Base-by-base conservation (phyloP, 2,329 filamentous ascomycete species). In the Neofusicoccum sp. region DNA sequence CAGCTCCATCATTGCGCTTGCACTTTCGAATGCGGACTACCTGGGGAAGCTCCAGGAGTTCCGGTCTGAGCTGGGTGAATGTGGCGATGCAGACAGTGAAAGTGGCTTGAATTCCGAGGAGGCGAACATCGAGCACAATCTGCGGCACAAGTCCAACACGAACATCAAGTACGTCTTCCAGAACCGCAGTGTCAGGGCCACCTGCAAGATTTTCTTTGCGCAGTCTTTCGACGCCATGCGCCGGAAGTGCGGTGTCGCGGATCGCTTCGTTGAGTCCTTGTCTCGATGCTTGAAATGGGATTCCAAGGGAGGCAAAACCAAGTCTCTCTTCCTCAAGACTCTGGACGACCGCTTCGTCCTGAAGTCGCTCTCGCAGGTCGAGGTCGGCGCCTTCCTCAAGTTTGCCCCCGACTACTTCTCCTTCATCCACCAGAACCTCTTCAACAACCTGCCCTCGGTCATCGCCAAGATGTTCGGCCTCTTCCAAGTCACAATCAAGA, bases 401-500 rank as follows among this genome's bases (percentile, higher is more conserved):
- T 99, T 99, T 71, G 96, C 95, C 0, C 95, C 95, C 1, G 92
- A 93, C 38, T 99, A 99, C 77, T 99, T 99, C 74, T 89, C 88
- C 68, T 96, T 99, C 72, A 98, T 98, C 88, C 91, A 92, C 11
- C 91, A 98, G 72, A 93, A 92, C 6, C 82, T 99, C 14, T 99
- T 99, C 78, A 93, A 96, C 69, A 93, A 75, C 67, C 82, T 99
- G 2, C 95, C 95, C 0, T 96, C 91, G 1, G 95, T 96, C 43
- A 99, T 99, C 70, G 95, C 95, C 31, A 99, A 99, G 79, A 99
- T 99, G 95, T 86, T 99, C 58, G 95, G 95, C 0, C 96, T 99
- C 73, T 99, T 96, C 78, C 93, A 98, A 69, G 89, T 99, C 51
- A 89, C 93, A 65, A 96, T 99, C 78, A 97, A 96, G 78, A 98